Conservation (phyloP, 2,329 filamentous ascomycete genomes). For the Colletotrichum cordylinicola region DNA sequence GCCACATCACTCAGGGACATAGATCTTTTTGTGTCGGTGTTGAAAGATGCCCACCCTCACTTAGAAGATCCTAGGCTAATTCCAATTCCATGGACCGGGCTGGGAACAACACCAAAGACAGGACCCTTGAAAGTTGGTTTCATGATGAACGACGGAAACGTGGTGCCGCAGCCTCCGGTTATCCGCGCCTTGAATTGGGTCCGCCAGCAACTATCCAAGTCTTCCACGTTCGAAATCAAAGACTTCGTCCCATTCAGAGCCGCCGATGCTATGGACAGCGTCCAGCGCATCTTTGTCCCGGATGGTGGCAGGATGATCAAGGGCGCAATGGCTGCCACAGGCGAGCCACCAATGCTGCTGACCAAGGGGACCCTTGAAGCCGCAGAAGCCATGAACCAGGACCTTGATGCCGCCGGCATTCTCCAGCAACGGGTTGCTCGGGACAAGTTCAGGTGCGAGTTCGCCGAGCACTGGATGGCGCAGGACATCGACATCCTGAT, state of each 20-base stretch:
- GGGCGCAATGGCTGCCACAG: constrained; percentile 36
- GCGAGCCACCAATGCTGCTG: constrained; percentile 50
- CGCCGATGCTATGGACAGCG: constrained; percentile 32
- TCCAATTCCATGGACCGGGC: constrained; percentile 35
- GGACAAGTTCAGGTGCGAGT: constrained; percentile 36
- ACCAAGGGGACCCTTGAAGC: constrained; percentile 44
- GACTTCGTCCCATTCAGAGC: constrained; percentile 36
- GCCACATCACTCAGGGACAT: constrained; percentile 35
- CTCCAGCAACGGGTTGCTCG: constrained; percentile 30
- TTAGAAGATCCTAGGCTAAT: constrained; percentile 32
- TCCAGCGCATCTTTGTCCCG: constrained; percentile 51
- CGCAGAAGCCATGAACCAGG: constrained; percentile 28
- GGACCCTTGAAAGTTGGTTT: constrained; percentile 45
- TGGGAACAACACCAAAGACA: neutral
- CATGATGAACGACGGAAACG: constrained; percentile 41
- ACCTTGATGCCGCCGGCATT: constrained; percentile 20
- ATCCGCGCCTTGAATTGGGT: constrained; percentile 40
- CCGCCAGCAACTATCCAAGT: constrained; percentile 8
- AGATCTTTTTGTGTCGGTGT: constrained; percentile 35
- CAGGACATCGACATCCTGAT: constrained; percentile 43
- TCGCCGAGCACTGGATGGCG: constrained; percentile 37
- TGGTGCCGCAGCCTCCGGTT: constrained; percentile 43
- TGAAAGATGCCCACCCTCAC: constrained; percentile 29
- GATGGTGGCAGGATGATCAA: constrained; percentile 41
- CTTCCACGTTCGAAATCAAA: constrained; percentile 32